Percentiles rank a stretch among this genome's conserved stretches.
phyloP scores from a whole-genome alignment of 2,329 filamentous ascomycete species.

The Paraphaeosphaeria sporulosa region DNA sequence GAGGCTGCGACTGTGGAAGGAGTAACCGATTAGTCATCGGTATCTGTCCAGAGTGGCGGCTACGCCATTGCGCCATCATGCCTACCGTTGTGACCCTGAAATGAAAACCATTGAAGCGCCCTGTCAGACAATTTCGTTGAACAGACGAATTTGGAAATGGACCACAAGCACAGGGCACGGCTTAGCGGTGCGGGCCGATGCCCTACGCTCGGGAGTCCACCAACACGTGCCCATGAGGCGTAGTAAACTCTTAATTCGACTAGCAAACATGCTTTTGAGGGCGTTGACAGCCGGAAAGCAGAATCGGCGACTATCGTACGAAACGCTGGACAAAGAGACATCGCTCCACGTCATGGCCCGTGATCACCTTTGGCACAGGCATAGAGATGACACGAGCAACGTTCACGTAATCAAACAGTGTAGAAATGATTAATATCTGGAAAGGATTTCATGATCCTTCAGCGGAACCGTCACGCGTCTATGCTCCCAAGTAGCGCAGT shows the following conservation, averaged over 20 bases:
- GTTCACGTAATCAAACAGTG: neutral
- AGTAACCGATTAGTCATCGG: too few species aligned
- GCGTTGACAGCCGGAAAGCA: too few species aligned
- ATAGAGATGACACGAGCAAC: neutral
- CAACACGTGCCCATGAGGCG: neutral
- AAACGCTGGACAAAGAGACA: too few species aligned
- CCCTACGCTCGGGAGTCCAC: neutral
- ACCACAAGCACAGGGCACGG: neutral
- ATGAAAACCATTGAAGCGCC: neutral
- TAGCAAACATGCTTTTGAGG: too few species aligned
- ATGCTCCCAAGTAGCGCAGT: too few species aligned
- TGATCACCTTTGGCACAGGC: neutral
- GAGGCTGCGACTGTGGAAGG: too few species aligned
- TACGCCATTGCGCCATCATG: neutral
- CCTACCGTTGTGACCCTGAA: neutral
- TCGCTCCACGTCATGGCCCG: neutral
- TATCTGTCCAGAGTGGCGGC: too few species aligned
- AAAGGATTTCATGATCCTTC: too few species aligned
- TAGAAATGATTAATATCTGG: too few species aligned
- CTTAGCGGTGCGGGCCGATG: neutral
- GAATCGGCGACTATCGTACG: too few species aligned
- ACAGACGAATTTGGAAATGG: neutral
- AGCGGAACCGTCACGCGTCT: too few species aligned
- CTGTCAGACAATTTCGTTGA: neutral
- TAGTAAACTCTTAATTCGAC: neutral